phyloP scores from a whole-genome alignment of 257 asterid species.

The Verbascum thapsus region DNA sequence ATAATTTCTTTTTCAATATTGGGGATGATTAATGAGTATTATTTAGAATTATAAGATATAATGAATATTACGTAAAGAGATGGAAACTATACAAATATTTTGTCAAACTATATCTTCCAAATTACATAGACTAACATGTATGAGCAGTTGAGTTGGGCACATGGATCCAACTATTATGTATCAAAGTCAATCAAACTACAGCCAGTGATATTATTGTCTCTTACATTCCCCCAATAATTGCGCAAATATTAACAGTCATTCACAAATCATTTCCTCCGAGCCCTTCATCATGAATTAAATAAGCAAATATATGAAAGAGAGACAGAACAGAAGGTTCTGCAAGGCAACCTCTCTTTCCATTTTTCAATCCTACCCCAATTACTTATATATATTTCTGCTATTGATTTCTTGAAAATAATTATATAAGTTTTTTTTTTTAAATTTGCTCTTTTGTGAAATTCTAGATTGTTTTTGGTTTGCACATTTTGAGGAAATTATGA shows the following conservation, averaged over 20 bases:
- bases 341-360: conserved; percentile 48
- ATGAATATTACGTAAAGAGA: no score
- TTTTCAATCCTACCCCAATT: conserved; percentile 31
- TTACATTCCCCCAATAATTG: conserved; percentile 29
- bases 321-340: conserved; percentile 29
- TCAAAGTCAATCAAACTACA: conserved; percentile 14
- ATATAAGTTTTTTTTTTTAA: not conserved
- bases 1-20: no score
- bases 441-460: conserved; percentile 4
- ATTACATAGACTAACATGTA: not conserved
- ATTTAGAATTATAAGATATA: no score
- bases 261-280: conserved; percentile 11
- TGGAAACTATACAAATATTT: no score
- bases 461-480: not conserved
- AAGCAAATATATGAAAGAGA: not conserved
- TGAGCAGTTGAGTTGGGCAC: conserved; percentile 18
- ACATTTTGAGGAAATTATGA: conserved; percentile 35
- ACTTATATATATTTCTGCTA: not conserved
- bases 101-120: no score
- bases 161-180: conserved; percentile 11
- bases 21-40: no score
- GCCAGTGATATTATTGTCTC: conserved; percentile 31
- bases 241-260: conserved; percentile 28
- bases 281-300: not conserved
- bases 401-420: conserved; percentile 21